Evolutionary conservation across 495 filamentous ascomycete genomes (phyloP).

Genomic region (Trichoderma asperelloides): DNA sequence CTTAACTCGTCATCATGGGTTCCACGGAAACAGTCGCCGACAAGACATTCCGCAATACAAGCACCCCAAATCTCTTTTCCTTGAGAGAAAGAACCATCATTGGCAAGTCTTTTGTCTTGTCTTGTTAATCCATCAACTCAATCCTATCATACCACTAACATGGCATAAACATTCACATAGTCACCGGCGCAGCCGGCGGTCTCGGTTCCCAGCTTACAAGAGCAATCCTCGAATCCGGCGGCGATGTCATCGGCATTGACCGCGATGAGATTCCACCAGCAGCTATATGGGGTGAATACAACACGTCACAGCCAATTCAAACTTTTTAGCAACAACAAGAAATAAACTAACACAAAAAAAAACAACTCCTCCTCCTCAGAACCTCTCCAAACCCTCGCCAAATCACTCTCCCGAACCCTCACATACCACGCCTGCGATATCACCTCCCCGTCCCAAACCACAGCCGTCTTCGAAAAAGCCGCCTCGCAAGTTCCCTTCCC

Average conservation of each 20-base stretch:
- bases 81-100: neutral
- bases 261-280: neutral
- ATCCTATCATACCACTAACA: too few species aligned
- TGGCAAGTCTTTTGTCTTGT: too few species aligned
- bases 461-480: neutral
- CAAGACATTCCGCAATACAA: neutral
- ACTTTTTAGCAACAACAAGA: neutral
- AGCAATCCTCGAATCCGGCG: slow-evolving; percentile 4
- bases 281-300: neutral
- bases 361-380: slow-evolving; percentile 11
- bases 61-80: neutral
- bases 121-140: too few species aligned
- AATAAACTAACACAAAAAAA: neutral
- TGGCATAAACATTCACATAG: too few species aligned
- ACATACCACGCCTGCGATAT: slow-evolving; percentile 11
- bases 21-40: neutral
- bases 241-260: slow-evolving; percentile 5
- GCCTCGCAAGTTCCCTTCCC: neutral
- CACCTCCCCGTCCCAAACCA: neutral
- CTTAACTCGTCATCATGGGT: neutral
- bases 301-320: neutral
- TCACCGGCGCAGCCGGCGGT: neutral
- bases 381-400: slow-evolving; percentile 59
- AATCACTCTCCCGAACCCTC: slow-evolving; percentile 30
- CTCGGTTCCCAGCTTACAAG: neutral